phyloP scores from a whole-genome alignment of 2,329 filamentous ascomycete genomes.

The Rhynchosporium agropyri region DNA sequence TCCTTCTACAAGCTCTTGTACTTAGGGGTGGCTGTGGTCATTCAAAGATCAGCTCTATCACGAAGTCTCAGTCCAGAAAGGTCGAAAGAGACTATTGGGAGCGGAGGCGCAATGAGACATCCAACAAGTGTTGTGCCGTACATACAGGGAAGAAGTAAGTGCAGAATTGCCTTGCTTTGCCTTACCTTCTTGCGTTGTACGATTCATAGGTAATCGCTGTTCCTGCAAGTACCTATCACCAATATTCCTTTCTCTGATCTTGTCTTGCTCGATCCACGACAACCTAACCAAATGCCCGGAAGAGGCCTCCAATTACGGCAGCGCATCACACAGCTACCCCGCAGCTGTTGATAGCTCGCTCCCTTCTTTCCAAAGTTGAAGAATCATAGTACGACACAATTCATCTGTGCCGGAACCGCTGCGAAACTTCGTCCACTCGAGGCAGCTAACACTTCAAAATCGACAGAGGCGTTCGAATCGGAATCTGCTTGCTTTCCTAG shows the following conservation, averaged over 20 bases:
- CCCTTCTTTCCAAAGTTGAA: not conserved
- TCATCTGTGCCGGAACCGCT: too few species aligned
- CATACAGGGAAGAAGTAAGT: too few species aligned
- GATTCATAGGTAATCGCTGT: too few species aligned
- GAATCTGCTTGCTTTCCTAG: too few species aligned
- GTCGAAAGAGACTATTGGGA: not conserved
- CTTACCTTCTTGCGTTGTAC: too few species aligned
- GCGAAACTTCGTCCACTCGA: too few species aligned
- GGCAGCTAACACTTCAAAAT: too few species aligned
- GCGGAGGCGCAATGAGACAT: conserved; percentile 3
- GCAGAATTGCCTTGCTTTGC: too few species aligned
- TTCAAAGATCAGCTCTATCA: not conserved
- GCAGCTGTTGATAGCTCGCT: not conserved
- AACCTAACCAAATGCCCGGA: not conserved
- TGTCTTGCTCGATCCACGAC: too few species aligned
- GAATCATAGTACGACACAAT: not conserved
- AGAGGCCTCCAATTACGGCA: not conserved
- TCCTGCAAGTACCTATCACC: too few species aligned
- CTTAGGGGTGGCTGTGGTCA: conserved; percentile 15
- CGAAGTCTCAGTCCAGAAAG: not conserved
- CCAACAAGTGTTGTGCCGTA: not conserved
- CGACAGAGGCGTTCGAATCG: too few species aligned
- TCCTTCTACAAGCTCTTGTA: conserved; percentile 1
- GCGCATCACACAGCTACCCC: not conserved
- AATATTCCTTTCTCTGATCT: too few species aligned